Percentiles rank a stretch among this genome's conserved stretches.
These are phyloP conservation scores for Magnolia officinalis DNA, from an alignment of 164 flowering plant genomes.

Conservation along the genomic window DNA sequence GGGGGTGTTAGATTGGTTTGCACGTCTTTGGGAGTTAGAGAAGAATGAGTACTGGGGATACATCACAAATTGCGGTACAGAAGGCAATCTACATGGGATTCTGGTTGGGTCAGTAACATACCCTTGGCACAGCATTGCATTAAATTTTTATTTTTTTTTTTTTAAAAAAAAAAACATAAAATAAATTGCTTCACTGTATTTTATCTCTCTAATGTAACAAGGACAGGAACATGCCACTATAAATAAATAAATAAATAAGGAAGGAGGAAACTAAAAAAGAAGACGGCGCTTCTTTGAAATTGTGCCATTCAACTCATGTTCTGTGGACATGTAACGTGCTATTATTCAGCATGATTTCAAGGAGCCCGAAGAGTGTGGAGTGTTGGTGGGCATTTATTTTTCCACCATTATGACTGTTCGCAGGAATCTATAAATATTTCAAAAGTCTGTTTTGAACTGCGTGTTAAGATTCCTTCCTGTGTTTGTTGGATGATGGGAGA, in stretches of 20 bases:
- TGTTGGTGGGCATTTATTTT: too few species aligned
- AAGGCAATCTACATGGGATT: slow-evolving; percentile 97
- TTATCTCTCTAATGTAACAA: neutral
- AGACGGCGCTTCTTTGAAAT: too few species aligned
- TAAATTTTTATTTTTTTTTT: too few species aligned
- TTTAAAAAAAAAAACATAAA: too few species aligned
- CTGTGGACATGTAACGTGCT: too few species aligned
- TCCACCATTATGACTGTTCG: neutral
- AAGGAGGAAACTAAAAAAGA: too few species aligned
- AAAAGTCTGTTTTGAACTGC: neutral
- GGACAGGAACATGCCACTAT: too few species aligned
- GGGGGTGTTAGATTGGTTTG: slow-evolving; percentile 99
- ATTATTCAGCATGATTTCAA: too few species aligned
- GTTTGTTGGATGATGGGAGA: neutral
- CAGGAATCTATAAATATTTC: neutral
- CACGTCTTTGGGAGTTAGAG: slow-evolving; percentile 94
- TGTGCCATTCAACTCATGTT: too few species aligned
- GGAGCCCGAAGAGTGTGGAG: too few species aligned
- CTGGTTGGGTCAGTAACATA: slow-evolving; percentile 72
- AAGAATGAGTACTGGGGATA: slow-evolving; percentile 96
- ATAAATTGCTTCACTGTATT: neutral
- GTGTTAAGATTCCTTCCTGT: neutral
- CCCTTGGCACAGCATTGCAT: neutral
- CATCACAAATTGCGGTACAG: slow-evolving; percentile 98
- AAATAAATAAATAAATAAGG: too few species aligned